Percentiles rank a stretch among this genome's conserved stretches.
Conservation (phyloP, 2,329 filamentous ascomycete species). For the Grosmannia huntii region DNA sequence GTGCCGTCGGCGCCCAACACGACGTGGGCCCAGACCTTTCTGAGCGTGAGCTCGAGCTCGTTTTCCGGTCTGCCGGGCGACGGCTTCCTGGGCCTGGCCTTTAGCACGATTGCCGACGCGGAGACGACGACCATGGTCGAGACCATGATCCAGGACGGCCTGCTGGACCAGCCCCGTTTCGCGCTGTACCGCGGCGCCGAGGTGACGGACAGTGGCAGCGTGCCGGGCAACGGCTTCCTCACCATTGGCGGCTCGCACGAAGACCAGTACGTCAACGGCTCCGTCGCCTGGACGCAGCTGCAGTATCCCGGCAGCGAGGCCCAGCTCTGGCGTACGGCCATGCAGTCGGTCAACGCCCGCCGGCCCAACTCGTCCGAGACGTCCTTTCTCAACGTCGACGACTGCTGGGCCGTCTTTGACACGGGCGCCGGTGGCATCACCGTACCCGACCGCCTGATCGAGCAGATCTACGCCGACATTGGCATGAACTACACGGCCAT, state of each 20-base stretch:
- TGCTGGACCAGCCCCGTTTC: constrained; percentile 20
- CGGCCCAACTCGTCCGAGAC: constrained; percentile 20
- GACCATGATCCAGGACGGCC: constrained; percentile 17
- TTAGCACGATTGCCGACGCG: constrained; percentile 19
- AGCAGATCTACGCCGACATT: constrained; percentile 16
- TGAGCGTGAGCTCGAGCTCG: constrained; percentile 17
- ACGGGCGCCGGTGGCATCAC: constrained; percentile 1
- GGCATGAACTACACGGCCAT: constrained; percentile 15
- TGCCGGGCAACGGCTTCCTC: constrained; percentile 7
- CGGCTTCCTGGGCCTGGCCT: constrained; percentile 23
- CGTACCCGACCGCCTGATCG: constrained; percentile 15
- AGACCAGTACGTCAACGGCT: constrained; percentile 17
- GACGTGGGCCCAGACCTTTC: constrained; percentile 18
- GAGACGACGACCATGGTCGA: constrained; percentile 20
- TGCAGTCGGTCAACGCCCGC: constrained; percentile 11
- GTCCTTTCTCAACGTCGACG: constrained; percentile 14
- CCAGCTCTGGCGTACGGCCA: constrained; percentile 20
- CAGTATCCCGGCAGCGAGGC: constrained; percentile 2
- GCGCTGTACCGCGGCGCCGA: constrained; percentile 4
- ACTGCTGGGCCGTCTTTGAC: constrained; percentile 8
- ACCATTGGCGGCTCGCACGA: constrained; percentile 16
- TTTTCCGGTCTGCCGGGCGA: constrained; percentile 19
- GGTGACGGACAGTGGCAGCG: constrained; percentile 18
- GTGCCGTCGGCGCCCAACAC: constrained; percentile 4
- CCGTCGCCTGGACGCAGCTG: constrained; percentile 9